A percentile compares a stretch with the other conserved stretches of the same genome.
These are phyloP conservation scores for Chaetomium olivaceum DNA, from an alignment of 2,329 filamentous ascomycete genomes.

Conservation along the genomic window DNA sequence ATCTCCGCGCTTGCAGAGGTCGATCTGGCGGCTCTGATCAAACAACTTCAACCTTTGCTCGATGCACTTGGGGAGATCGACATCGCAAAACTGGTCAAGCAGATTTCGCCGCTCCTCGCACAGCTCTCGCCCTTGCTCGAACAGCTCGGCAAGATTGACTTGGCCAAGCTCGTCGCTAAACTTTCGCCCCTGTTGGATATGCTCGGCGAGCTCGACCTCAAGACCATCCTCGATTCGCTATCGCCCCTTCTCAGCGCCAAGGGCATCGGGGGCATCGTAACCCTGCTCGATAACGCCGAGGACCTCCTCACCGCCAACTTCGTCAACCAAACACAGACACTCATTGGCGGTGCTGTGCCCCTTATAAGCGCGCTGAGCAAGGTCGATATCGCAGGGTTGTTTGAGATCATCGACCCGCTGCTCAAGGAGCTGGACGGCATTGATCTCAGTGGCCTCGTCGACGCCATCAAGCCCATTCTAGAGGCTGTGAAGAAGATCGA, in stretches of 20 bases:
- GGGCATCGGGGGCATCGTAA: conserved; percentile 37
- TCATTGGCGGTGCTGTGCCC: conserved; percentile 42
- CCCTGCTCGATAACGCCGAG: conserved; percentile 37
- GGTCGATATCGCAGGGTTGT: conserved; percentile 43
- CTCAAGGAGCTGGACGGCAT: conserved; percentile 19
- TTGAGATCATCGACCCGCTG: conserved; percentile 15
- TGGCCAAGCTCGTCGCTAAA: conserved; percentile 28
- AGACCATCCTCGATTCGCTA: conserved; percentile 35
- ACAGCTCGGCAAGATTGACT: conserved; percentile 15
- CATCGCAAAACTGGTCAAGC: conserved; percentile 6
- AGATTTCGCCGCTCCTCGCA: conserved; percentile 14
- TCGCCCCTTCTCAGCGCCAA: conserved; percentile 35
- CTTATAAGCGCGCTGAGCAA: conserved; percentile 40
- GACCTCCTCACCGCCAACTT: conserved; percentile 39
- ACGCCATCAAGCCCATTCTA: conserved; percentile 19
- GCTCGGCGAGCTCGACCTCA: conserved; percentile 38
- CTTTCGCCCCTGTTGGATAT: conserved; percentile 34
- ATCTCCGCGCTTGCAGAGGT: conserved; percentile 2
- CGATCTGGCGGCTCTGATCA: conserved; percentile 9
- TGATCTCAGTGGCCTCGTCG: conserved; percentile 20
- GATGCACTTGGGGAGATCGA: conserved; percentile 17
- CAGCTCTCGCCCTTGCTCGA: conserved; percentile 14
- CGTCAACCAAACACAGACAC: conserved; percentile 45
- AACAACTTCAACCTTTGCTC: conserved; percentile 15
- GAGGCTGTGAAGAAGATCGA: conserved; percentile 20